phyloP scores from a whole-genome alignment of 495 filamentous ascomycete species.

The Alectoria sarmentosa region DNA sequence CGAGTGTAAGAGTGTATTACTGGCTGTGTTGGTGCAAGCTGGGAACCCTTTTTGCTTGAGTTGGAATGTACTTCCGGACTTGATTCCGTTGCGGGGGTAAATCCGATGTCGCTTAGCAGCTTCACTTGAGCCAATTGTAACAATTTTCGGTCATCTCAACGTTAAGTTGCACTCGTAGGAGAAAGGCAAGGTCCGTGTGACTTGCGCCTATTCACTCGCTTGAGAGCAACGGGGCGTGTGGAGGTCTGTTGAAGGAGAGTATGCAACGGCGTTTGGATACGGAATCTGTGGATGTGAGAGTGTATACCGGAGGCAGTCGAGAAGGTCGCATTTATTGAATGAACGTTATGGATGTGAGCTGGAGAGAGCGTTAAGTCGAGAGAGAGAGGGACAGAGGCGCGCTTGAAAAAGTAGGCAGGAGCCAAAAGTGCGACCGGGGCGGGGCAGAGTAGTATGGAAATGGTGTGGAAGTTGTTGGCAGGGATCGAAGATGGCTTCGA shows the following conservation, averaged over 20 bases:
- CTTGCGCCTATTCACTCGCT: constrained; percentile 4
- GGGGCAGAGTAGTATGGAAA: constrained; percentile 18
- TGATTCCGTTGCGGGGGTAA: not conserved
- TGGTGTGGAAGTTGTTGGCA: constrained; percentile 18
- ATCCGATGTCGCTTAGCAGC: not conserved
- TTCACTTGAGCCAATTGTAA: constrained; percentile 5
- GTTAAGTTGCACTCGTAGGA: not conserved
- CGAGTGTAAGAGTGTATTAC: not conserved
- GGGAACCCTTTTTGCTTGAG: not conserved
- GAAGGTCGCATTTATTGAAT: not conserved
- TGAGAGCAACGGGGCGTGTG: not conserved
- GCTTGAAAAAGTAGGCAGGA: constrained; percentile 20
- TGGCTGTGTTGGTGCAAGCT: not conserved
- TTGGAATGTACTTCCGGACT: not conserved
- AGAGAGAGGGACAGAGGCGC: constrained; percentile 23
- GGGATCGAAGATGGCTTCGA: constrained; percentile 25
- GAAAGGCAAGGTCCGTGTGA: constrained; percentile 8
- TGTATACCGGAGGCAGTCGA: not conserved
- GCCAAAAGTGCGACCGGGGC: constrained; percentile 24
- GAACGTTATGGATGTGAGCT: constrained; percentile 11
- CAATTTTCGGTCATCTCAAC: not conserved
- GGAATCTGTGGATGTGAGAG: not conserved
- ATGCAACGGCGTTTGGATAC: not conserved
- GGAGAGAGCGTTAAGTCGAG: constrained; percentile 15
- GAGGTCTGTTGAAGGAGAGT: not conserved